Conservation (phyloP, 2,329 filamentous ascomycete genomes). For the Botryotinia calthae region DNA sequence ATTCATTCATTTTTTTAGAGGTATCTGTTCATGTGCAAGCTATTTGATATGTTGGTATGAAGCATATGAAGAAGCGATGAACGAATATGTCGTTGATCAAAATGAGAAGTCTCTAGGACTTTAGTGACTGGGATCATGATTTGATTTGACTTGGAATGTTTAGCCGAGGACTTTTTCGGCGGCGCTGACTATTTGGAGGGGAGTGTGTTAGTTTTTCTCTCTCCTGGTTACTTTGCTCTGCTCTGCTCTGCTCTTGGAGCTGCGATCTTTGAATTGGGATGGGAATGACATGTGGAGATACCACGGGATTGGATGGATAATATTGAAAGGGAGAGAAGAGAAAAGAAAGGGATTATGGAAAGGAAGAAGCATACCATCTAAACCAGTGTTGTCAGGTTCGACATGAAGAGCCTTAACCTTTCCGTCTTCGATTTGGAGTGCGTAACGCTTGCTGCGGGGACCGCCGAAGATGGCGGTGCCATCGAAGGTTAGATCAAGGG, state of each 20-base stretch:
- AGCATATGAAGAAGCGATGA: background rate
- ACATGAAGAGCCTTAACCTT: slow-evolving; percentile 79
- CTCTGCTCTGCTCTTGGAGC: background rate
- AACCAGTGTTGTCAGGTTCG: slow-evolving; percentile 85
- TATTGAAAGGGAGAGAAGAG: too few species aligned
- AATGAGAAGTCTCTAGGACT: background rate
- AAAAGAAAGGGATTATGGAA: background rate
- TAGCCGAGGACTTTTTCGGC: slow-evolving; percentile 49
- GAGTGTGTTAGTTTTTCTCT: background rate
- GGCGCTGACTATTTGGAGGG: slow-evolving; percentile 42
- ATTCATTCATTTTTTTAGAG: background rate
- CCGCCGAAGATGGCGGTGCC: slow-evolving; percentile 76
- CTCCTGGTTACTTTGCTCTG: background rate
- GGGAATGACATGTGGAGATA: background rate
- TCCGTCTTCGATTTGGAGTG: slow-evolving; percentile 77
- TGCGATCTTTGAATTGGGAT: background rate
- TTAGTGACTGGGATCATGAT: background rate
- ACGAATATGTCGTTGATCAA: background rate
- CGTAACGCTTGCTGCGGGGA: slow-evolving; percentile 82
- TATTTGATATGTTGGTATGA: background rate
- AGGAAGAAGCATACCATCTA: slow-evolving; percentile 57
- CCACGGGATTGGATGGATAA: background rate
- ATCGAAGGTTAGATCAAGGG: slow-evolving; percentile 81
- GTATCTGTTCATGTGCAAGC: background rate
- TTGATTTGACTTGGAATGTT: background rate